phyloP scores from a whole-genome alignment of 805 yeast genomes.

The Wickerhamiella qilinensis region DNA sequence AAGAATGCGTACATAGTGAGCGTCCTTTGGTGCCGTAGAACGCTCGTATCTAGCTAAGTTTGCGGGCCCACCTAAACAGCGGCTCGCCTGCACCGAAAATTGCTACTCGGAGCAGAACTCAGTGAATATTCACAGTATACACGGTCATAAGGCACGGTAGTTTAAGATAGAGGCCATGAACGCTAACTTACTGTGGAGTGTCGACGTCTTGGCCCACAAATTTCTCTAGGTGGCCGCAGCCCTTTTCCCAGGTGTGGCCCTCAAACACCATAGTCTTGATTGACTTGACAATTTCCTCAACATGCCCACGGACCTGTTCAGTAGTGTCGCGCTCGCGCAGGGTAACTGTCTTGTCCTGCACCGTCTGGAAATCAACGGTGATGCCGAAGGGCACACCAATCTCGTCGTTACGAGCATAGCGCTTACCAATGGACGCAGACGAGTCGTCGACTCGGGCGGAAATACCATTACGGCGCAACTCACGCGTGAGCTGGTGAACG shows the following conservation, averaged over 20 bases:
- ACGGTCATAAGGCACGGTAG: too few species aligned
- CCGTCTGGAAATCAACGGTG: constrained; percentile 89
- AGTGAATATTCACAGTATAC: too few species aligned
- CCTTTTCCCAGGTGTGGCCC: constrained; percentile 71
- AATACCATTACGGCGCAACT: constrained; percentile 63
- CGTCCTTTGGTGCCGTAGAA: too few species aligned
- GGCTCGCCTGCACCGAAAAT: too few species aligned
- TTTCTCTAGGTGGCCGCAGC: constrained; percentile 52
- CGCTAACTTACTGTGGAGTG: background rate
- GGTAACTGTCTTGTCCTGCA: constrained; percentile 76
- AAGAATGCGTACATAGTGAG: too few species aligned
- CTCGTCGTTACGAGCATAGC: constrained; percentile 97
- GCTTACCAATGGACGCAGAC: constrained; percentile 92
- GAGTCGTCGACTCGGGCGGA: constrained; percentile 96
- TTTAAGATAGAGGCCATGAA: too few species aligned
- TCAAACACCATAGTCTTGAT: constrained; percentile 59
- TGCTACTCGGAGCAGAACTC: too few species aligned
- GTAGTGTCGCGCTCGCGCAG: constrained; percentile 96
- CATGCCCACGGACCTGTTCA: constrained; percentile 85
- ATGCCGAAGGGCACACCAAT: constrained; percentile 98
- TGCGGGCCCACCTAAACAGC: too few species aligned
- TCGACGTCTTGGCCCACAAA: constrained; percentile 50
- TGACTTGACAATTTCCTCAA: constrained; percentile 52
- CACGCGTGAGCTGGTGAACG: constrained; percentile 48
- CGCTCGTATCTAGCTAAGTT: too few species aligned